Percentiles rank a stretch among this genome's conserved stretches.
Evolutionary conservation across 352 stramenopile genomes (phyloP).

Genomic region (Aphanomyces astaci): DNA sequence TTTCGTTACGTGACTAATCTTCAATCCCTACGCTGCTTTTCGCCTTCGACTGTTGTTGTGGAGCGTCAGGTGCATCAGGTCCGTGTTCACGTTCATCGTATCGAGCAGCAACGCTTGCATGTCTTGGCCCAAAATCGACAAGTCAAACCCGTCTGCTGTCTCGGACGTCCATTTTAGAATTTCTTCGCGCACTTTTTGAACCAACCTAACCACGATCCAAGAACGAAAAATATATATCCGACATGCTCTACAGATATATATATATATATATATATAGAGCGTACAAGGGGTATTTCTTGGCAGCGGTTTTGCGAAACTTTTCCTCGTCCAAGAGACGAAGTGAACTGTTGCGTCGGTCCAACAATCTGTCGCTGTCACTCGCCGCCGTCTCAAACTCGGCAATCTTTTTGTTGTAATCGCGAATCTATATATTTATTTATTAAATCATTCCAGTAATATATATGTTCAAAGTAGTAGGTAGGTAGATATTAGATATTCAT

Average conservation of each 20-base stretch:
- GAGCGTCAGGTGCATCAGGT: conserved; percentile 69
- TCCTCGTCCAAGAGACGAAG: conserved; percentile 67
- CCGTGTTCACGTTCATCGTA: conserved; percentile 78
- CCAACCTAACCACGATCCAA: too few relatives aligned
- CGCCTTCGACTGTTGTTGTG: conserved; percentile 28
- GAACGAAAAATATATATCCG: too few relatives aligned
- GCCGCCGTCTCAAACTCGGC: conserved; percentile 58
- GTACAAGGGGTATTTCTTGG: conserved; percentile 50
- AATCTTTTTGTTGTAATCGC: conserved; percentile 69
- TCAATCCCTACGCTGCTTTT: conserved; percentile 16
- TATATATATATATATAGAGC: background rate
- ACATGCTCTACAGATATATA: too few relatives aligned
- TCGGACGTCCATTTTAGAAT: conserved; percentile 67
- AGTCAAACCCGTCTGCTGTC: conserved; percentile 60
- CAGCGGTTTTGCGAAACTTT: conserved; percentile 59
- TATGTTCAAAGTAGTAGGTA: too few relatives aligned
- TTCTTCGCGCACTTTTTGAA: conserved; percentile 44
- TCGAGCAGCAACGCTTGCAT: conserved; percentile 64
- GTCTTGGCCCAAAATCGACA: conserved; percentile 59
- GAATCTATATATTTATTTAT: conserved; percentile 37
- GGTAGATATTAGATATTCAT: too few relatives aligned
- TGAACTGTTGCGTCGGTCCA: conserved; percentile 44
- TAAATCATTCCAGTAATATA: too few relatives aligned
- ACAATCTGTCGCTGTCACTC: conserved; percentile 63
- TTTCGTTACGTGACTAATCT: too few relatives aligned